Conservation (phyloP, 2,329 filamentous ascomycete genomes). For the Trichoderma breve region DNA sequence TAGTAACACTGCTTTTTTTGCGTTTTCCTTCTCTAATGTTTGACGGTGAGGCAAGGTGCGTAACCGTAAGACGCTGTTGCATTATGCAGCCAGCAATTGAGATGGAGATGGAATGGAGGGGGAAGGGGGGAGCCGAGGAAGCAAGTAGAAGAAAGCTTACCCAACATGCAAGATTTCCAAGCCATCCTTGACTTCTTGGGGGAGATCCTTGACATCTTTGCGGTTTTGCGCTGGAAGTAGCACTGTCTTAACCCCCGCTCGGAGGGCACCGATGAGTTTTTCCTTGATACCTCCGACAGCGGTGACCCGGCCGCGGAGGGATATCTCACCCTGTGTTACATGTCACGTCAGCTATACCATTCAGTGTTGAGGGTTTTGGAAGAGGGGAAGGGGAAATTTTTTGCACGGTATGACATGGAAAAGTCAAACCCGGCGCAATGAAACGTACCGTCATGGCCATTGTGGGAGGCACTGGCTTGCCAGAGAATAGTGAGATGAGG, state of each 20-base stretch:
- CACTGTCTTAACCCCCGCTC: constrained; percentile 93
- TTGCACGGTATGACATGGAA: constrained; percentile 22
- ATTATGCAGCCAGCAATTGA: not conserved
- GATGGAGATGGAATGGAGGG: not conserved
- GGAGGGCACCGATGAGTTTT: constrained; percentile 91
- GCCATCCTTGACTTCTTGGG: constrained; percentile 82
- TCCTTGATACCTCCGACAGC: constrained; percentile 98
- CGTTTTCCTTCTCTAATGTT: not conserved
- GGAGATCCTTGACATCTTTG: constrained; percentile 89
- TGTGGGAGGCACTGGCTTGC: constrained; percentile 80
- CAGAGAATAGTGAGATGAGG: constrained; percentile 84
- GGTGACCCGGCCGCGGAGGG: constrained; percentile 83
- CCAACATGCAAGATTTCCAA: constrained; percentile 86
- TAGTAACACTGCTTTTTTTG: constrained; percentile 28
- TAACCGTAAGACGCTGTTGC: not conserved
- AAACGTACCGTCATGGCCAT: constrained; percentile 84
- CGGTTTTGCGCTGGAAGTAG: constrained; percentile 82
- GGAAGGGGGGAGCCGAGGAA: not conserved
- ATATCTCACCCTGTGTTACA: constrained; percentile 60
- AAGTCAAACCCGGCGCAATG: not conserved
- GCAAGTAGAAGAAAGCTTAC: constrained; percentile 44
- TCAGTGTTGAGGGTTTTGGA: constrained; percentile 4
- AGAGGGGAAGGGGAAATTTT: no score
- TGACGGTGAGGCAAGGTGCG: not conserved
- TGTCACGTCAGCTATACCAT: constrained; percentile 27